Conservation (phyloP, 2,329 filamentous ascomycete genomes). For the Fusarium sp. region DNA sequence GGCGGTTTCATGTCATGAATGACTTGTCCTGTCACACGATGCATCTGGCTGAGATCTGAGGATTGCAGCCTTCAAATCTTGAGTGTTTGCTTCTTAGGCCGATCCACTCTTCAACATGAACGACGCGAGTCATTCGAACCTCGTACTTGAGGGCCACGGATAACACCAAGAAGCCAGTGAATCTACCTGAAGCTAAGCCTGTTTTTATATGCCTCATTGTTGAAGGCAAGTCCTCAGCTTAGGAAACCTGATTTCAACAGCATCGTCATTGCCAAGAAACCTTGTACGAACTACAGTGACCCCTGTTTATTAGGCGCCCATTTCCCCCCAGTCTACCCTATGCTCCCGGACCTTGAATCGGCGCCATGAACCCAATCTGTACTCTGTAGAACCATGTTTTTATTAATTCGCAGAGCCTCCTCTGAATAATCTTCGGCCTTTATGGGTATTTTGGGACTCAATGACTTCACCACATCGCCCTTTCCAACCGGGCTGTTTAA, state of each 20-base stretch:
- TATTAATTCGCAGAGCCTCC: not conserved
- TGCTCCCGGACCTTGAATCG: not conserved
- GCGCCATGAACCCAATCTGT: not conserved
- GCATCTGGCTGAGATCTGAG: not conserved
- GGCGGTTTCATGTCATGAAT: not conserved
- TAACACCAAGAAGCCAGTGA: not conserved
- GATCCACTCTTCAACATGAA: not conserved
- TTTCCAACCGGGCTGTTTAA: too few species aligned
- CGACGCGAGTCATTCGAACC: not conserved
- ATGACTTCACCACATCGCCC: too few species aligned
- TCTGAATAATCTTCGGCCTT: conserved; percentile 10
- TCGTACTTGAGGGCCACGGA: not conserved
- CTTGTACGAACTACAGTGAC: not conserved
- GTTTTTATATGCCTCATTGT: not conserved
- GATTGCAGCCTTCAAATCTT: not conserved
- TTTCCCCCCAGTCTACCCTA: not conserved
- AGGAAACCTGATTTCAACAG: not conserved
- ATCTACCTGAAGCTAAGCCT: not conserved
- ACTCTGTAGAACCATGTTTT: not conserved
- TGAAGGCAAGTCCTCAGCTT: not conserved
- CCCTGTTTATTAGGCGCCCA: not conserved
- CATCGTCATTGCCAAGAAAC: not conserved
- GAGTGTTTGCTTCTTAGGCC: not conserved
- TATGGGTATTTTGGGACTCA: not conserved
- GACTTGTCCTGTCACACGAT: not conserved